Evolutionary conservation across 345 rosid genomes (phyloP).

Genomic region (Odontarrhena argentea): DNA sequence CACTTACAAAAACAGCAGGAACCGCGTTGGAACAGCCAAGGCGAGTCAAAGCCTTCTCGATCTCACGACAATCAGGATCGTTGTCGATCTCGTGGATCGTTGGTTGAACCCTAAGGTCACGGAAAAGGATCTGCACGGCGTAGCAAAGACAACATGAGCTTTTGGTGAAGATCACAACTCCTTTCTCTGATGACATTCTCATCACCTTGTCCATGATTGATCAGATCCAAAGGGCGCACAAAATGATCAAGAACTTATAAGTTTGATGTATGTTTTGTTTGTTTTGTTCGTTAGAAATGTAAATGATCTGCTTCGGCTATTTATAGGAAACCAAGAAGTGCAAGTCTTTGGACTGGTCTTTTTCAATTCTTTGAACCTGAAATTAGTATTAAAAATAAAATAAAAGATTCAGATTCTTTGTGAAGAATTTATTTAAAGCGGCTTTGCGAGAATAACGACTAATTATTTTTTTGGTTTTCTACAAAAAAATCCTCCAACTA

Average conservation of each 20-base stretch:
- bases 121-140: constrained; percentile 70
- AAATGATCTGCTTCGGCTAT: constrained; percentile 33
- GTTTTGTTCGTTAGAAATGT: constrained; percentile 20
- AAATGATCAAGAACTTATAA: background rate
- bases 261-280: constrained; percentile 9
- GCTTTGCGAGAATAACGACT: constrained; percentile 34
- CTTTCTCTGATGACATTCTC: constrained; percentile 65
- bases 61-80: constrained; percentile 72
- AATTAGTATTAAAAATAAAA: background rate
- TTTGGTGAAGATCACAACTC: constrained; percentile 78
- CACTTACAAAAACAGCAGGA: constrained; percentile 82
- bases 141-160: constrained; percentile 78
- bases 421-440: constrained; percentile 28
- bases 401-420: constrained; percentile 22
- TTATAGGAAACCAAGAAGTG: constrained; percentile 39
- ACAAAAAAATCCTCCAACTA: too few species aligned
- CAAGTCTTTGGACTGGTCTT: constrained; percentile 28
- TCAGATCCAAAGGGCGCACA: constrained; percentile 7
- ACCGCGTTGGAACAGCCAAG: constrained; percentile 63
- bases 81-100: constrained; percentile 66
- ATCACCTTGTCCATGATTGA: constrained; percentile 62
- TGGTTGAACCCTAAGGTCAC: constrained; percentile 70
- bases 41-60: constrained; percentile 73
- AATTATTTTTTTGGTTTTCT: background rate
- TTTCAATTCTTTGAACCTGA: background rate